These are phyloP conservation scores for Clonostachys sp. DNA, from an alignment of 2,329 filamentous ascomycete genomes.

Conservation along the genomic window DNA sequence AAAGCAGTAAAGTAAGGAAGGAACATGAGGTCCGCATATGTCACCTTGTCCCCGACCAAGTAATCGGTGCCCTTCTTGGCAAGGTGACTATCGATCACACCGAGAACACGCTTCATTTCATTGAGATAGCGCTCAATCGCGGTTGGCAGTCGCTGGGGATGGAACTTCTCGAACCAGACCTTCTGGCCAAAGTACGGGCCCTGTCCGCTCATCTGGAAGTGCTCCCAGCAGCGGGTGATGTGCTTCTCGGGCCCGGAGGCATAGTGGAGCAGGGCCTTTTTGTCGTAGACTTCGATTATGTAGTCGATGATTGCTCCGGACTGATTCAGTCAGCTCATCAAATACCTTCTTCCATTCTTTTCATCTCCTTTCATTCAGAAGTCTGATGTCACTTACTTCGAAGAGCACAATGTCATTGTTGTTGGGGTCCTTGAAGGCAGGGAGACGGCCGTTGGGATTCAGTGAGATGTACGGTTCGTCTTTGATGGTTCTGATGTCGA, in stretches of 20 bases:
- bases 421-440: constrained; percentile 24
- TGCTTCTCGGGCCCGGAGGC: background rate
- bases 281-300: constrained; percentile 16
- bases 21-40: constrained; percentile 32
- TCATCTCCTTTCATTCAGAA: background rate
- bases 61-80: constrained; percentile 13
- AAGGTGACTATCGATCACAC: constrained; percentile 15
- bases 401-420: constrained; percentile 19
- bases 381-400: constrained; percentile 6
- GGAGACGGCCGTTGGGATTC: constrained; percentile 26
- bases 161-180: constrained; percentile 22
- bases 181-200: constrained; percentile 39
- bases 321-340: background rate
- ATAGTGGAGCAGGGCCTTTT: constrained; percentile 6
- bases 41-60: constrained; percentile 35
- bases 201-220: constrained; percentile 19
- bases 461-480: constrained; percentile 12
- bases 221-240: background rate
- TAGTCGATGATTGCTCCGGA: constrained; percentile 19
- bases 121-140: constrained; percentile 18
- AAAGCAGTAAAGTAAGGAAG: background rate
- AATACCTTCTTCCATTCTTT: background rate
- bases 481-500: constrained; percentile 12
- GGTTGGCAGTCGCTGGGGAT: background rate
- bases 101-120: constrained; percentile 17